These are phyloP conservation scores for Paecilomyces sp. DNA, from an alignment of 2,329 filamentous ascomycete species.

Conservation along the genomic window DNA sequence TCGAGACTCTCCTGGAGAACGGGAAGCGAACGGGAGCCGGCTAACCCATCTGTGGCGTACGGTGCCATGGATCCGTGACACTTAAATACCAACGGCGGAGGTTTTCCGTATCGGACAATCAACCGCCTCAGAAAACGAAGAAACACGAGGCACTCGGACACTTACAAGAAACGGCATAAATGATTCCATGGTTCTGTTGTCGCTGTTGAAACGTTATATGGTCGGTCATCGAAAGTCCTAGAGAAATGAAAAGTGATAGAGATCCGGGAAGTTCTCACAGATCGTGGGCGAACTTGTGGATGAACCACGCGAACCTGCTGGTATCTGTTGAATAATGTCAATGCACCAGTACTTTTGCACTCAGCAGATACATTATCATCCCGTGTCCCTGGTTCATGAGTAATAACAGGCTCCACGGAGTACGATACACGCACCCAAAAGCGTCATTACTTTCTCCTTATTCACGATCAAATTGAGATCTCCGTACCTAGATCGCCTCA, in stretches of 20 bases:
- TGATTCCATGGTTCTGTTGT: too few relatives aligned
- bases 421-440: not conserved
- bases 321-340: too few relatives aligned
- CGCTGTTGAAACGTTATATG: too few relatives aligned
- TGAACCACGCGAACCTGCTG: too few relatives aligned
- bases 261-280: too few relatives aligned
- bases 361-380: too few relatives aligned
- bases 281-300: too few relatives aligned
- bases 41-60: not conserved
- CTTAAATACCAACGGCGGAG: not conserved
- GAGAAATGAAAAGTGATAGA: too few relatives aligned
- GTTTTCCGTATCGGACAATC: not conserved
- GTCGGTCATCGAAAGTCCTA: too few relatives aligned
- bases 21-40: too few relatives aligned
- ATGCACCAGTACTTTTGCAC: too few relatives aligned
- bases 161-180: not conserved
- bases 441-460: not conserved
- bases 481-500: not conserved
- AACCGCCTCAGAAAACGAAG: not conserved
- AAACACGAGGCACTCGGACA: not conserved
- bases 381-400: too few relatives aligned
- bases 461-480: not conserved
- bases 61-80: not conserved
- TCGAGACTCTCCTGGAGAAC: not conserved
- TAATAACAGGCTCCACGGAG: not conserved